Percentiles rank a stretch among this genome's conserved stretches.
phyloP scores from a whole-genome alignment of 331 rosid genomes.

The Pyracantha coccinea region DNA sequence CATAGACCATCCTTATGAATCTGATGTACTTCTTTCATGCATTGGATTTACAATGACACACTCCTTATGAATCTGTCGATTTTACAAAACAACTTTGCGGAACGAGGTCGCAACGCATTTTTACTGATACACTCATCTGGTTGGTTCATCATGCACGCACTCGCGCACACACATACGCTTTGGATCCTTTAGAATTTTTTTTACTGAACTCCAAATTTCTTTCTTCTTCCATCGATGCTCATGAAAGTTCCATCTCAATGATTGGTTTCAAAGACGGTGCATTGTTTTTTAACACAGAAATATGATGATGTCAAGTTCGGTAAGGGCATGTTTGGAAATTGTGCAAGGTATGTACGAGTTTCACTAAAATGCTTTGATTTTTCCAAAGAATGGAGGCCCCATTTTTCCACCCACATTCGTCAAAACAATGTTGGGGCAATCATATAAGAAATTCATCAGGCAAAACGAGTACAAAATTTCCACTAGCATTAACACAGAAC shows the following conservation, averaged over 20 bases:
- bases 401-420: too few species aligned
- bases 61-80: not conserved
- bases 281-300: too few species aligned
- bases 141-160: not conserved
- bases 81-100: not conserved
- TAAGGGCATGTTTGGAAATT: too few species aligned
- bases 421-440: too few species aligned
- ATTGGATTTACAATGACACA: not conserved
- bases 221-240: not conserved
- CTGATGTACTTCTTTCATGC: too few species aligned
- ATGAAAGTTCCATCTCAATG: not conserved
- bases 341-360: not conserved
- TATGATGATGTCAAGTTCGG: too few species aligned
- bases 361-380: not conserved
- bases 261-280: too few species aligned
- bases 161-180: not conserved
- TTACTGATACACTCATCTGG: not conserved
- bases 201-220: not conserved
- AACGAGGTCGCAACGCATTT: not conserved
- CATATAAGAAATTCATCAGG: too few species aligned
- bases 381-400: not conserved
- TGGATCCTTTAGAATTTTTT: not conserved
- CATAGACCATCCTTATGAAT: too few species aligned
- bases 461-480: too few species aligned
- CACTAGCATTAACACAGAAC: too few species aligned